Evolutionary conservation across 2,329 filamentous ascomycete species (phyloP).

Genomic region (Colletotrichum plurivorum): DNA sequence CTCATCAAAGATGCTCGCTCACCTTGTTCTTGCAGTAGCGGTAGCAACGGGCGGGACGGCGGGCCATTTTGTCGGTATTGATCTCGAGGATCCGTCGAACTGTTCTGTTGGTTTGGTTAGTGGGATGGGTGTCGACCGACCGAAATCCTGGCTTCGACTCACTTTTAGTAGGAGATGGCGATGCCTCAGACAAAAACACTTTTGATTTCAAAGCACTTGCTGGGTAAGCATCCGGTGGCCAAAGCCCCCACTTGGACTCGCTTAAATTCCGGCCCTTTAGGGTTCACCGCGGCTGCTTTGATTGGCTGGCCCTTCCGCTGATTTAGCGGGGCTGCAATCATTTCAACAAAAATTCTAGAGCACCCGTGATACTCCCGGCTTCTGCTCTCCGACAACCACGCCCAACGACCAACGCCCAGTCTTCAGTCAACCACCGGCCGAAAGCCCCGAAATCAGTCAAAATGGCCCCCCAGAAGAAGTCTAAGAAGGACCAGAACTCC

Average conservation of each 20-base stretch:
- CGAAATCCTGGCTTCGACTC: conserved; percentile 26
- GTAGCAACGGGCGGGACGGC: conserved; percentile 99
- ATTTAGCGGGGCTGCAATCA: neutral
- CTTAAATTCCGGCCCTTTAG: conserved; percentile 58
- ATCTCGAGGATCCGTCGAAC: conserved; percentile 50
- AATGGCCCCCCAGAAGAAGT: conserved; percentile 80
- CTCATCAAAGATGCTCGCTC: conserved; percentile 52
- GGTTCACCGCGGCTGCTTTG: conserved; percentile 46
- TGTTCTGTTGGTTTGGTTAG: conserved; percentile 51
- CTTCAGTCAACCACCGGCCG: conserved; percentile 7
- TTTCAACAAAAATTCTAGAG: conserved; percentile 19
- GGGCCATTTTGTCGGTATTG: conserved; percentile 92
- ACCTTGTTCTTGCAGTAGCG: conserved; percentile 99
- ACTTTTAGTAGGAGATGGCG: conserved; percentile 34
- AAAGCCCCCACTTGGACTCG: conserved; percentile 42
- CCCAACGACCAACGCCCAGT: conserved; percentile 32
- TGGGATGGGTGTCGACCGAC: conserved; percentile 47
- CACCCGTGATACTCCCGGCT: neutral
- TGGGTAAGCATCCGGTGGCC: conserved; percentile 36
- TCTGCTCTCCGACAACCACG: conserved; percentile 9
- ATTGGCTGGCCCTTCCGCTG: conserved; percentile 46
- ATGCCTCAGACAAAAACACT: conserved; percentile 49
- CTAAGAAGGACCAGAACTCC: conserved; percentile 88
- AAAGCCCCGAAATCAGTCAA: conserved; percentile 61
- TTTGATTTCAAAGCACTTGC: conserved; percentile 70